A percentile compares a stretch with the other conserved stretches of the same genome.
phyloP scores from a whole-genome alignment of 208 protist genomes.

The Crithidia fasciculata region DNA sequence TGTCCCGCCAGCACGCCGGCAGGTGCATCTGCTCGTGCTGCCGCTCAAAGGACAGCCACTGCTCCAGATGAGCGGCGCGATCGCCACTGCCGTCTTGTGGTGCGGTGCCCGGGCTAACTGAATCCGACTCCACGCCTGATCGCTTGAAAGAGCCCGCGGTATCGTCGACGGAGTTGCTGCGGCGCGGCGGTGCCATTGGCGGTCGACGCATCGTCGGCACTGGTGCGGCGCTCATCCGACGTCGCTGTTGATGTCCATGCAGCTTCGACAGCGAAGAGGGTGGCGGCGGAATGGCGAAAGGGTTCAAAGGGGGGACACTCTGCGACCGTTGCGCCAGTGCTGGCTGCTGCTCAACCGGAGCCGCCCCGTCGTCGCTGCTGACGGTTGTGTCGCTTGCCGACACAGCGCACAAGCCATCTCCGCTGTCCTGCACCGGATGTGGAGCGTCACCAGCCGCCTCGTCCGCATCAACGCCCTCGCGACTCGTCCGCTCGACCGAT shows the following conservation, averaged over 20 bases:
- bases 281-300: slow-evolving; percentile 18
- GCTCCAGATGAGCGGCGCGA: slow-evolving; percentile 4
- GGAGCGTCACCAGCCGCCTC: neutral
- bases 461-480: neutral
- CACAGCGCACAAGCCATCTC: neutral
- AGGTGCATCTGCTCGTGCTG: slow-evolving; percentile 41
- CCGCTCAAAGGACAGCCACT: slow-evolving; percentile 38
- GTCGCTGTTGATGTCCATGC: slow-evolving; percentile 19
- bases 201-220: slow-evolving; percentile 36
- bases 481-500: slow-evolving; percentile 9
- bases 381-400: neutral
- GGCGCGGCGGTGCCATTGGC: slow-evolving; percentile 24
- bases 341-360: neutral
- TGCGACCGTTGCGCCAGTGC: neutral
- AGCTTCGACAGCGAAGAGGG: slow-evolving; percentile 18
- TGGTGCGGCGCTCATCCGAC: slow-evolving; percentile 22
- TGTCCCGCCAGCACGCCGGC: slow-evolving; percentile 35
- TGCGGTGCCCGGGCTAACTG: neutral
- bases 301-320: neutral
- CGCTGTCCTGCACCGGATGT: neutral
- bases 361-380: neutral
- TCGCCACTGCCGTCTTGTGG: neutral
- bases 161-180: neutral
- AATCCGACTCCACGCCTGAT: neutral
- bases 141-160: neutral